Conservation (phyloP, 805 yeast genomes). For the Barnettozyma salicaria region DNA sequence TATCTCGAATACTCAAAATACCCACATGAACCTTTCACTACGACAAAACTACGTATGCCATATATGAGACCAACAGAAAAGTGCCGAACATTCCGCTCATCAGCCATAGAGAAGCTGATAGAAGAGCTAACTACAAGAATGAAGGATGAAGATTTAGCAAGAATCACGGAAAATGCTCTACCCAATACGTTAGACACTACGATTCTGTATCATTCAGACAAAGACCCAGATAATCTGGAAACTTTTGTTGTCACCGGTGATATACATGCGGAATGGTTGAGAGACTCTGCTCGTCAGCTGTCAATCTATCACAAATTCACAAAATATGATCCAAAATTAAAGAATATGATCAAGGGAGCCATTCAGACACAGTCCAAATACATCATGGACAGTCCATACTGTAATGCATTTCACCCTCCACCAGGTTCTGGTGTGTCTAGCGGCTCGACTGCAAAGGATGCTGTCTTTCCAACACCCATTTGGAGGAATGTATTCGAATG, state of each 20-base stretch:
- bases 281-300: constrained; percentile 82
- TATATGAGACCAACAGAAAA: constrained; percentile 66
- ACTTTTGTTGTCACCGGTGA: constrained; percentile 88
- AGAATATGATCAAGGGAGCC: constrained; percentile 63
- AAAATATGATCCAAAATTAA: constrained; percentile 42
- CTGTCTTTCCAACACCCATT: constrained; percentile 63
- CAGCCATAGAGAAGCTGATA: constrained; percentile 56
- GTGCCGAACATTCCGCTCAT: constrained; percentile 70
- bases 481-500: constrained; percentile 79
- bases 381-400: constrained; percentile 62
- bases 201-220: constrained; percentile 54
- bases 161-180: constrained; percentile 73
- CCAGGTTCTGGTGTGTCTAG: constrained; percentile 35
- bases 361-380: constrained; percentile 71
- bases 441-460: constrained; percentile 51
- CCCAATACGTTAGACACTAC: constrained; percentile 91
- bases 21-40: constrained; percentile 50
- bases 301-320: constrained; percentile 66
- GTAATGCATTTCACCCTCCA: constrained; percentile 93
- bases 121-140: constrained; percentile 44
- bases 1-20: constrained; percentile 54
- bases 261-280: constrained; percentile 88
- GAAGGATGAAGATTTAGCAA: constrained; percentile 57
- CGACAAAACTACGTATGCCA: constrained; percentile 53
- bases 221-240: constrained; percentile 27